Evolutionary conservation across 2,329 filamentous ascomycete genomes (phyloP).

Genomic region (Aureobasidium sp.): DNA sequence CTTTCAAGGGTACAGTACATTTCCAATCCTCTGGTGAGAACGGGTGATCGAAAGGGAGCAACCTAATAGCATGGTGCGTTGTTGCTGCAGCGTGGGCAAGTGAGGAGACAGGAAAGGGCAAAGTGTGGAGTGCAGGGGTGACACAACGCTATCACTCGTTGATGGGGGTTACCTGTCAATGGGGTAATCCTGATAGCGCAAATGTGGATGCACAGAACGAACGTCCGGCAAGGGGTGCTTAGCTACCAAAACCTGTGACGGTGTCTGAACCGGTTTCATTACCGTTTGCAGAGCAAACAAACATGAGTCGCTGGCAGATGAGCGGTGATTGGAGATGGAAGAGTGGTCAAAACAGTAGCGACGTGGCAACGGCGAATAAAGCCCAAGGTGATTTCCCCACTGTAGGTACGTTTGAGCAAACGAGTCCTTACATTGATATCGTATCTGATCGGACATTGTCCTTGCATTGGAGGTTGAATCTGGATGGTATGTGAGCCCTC

Average conservation of each 20-base stretch:
- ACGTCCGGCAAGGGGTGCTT: constrained; percentile 5
- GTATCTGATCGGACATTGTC: not conserved
- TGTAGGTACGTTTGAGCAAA: not conserved
- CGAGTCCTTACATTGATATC: not conserved
- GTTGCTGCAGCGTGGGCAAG: not conserved
- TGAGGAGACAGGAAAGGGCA: not conserved
- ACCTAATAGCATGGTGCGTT: not conserved
- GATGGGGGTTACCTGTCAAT: not conserved
- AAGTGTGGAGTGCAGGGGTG: constrained; percentile 5
- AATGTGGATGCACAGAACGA: not conserved
- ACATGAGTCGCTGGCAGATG: not conserved
- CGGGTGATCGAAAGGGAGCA: not conserved
- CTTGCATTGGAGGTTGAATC: not conserved
- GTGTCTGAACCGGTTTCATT: constrained; percentile 7
- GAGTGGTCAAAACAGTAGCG: constrained; percentile 1
- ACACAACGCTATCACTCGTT: constrained; percentile 5
- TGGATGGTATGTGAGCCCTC: not conserved
- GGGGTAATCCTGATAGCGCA: not conserved
- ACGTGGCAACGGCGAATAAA: constrained; percentile 5
- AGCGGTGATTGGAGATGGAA: not conserved
- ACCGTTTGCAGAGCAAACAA: constrained; percentile 4
- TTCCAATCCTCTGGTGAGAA: not conserved
- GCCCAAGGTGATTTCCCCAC: not conserved
- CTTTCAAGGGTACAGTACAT: not conserved
- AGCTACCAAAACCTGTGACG: not conserved